phyloP scores from a whole-genome alignment of 257 asterid species.

The Penstemon davidsonii region DNA sequence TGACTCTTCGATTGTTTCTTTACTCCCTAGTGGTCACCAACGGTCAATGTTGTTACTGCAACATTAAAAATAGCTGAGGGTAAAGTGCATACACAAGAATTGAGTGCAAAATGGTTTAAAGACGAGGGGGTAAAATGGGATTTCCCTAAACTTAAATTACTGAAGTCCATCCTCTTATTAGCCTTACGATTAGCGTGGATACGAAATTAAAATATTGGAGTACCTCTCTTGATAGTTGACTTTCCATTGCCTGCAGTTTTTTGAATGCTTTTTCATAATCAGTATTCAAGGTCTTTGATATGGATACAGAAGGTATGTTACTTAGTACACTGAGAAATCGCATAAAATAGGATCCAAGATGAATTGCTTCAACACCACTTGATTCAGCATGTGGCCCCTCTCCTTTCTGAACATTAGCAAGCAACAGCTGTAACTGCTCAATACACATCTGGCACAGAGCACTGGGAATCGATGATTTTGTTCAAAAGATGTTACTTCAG shows the following conservation, averaged over 20 bases:
- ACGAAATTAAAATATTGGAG: constrained; percentile 16
- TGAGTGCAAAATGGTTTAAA: no score
- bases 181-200: neutral
- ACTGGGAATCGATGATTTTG: constrained; percentile 69
- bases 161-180: neutral
- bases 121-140: no score
- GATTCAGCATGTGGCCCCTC: constrained; percentile 59
- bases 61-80: no score
- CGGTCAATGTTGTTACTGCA: no score
- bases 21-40: no score
- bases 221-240: constrained; percentile 80
- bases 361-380: constrained; percentile 63
- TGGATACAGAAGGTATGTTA: constrained; percentile 93
- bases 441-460: constrained; percentile 79
- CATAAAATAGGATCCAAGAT: constrained; percentile 88
- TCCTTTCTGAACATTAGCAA: constrained; percentile 78
- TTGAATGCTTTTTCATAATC: constrained; percentile 83
- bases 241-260: constrained; percentile 71
- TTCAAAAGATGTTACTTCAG: constrained; percentile 96
- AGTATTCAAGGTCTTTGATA: constrained; percentile 58
- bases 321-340: constrained; percentile 62
- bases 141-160: no score
- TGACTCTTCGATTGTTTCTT: no score
- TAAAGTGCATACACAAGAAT: no score
- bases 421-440: constrained; percentile 85